Evolutionary conservation across 305 asterid species (phyloP), one percentile per base, ranked within the genome.

Genomic region (Fraxinus greggii): DNA sequence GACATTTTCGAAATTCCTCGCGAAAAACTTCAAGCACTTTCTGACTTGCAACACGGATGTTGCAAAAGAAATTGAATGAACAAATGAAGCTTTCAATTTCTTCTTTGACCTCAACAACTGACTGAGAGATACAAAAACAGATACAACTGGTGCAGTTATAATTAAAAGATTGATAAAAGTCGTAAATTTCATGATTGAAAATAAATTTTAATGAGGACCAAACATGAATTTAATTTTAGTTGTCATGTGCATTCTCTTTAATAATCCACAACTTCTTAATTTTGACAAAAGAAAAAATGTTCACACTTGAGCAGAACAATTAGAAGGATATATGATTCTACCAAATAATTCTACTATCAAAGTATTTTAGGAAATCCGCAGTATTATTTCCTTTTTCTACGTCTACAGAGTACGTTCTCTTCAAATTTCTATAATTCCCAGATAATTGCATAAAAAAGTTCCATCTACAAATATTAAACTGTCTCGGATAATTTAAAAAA

Each of bases 41-140:
- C 89, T 96, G 99, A 86, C 89, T 89, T 78, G 93, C 97, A 80
- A 89, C 94, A 48, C 92, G 91, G 2, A 97, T 96, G 85, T 92
- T 93, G 65, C 94, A 97, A 93, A 80, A 10, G 23, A 85, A 89
- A 36, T 38, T 1, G n/a, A 84, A 72, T 19, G 38, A 65, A 56
- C 1, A 72, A 29, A 81, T 0, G 17, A 56, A 9, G 26, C 29
- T 0, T 45, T 48, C 40, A 32, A 3, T 26, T 26, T 42, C 19
- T 51, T 48, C 31, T 36, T 61, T 78, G 73, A 32, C 56, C 45
- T 17, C 31, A 69, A 56, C 17, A 80, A 78, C 56, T 15, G 28
- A 33, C 40, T n/a, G 2, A 21, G 19, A 31, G 23, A 24, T 1
- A 0, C 61, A 51, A 51, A 51, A 17, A 17, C 19, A 51, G 61